phyloP scores from a whole-genome alignment of 345 rosid species.

The Zanthoxylum bungeanum region DNA sequence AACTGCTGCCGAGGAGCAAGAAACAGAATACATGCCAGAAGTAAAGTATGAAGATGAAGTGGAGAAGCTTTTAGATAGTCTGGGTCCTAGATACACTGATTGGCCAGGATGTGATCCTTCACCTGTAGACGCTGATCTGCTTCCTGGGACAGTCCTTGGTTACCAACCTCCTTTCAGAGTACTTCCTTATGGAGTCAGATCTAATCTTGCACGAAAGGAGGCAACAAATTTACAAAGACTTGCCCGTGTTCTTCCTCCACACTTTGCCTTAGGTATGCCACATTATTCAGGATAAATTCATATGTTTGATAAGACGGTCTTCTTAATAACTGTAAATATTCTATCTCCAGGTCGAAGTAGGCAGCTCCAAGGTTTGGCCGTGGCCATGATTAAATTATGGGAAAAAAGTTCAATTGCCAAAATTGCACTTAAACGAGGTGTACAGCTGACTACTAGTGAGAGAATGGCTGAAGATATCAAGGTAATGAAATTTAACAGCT shows the following conservation, averaged over 20 bases:
- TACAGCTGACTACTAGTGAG: slow-evolving; percentile 87
- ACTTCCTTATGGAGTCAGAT: slow-evolving; percentile 88
- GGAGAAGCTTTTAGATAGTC: slow-evolving; percentile 62
- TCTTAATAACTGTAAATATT: slow-evolving; percentile 17
- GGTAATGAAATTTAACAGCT: slow-evolving; percentile 39
- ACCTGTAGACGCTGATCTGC: slow-evolving; percentile 95
- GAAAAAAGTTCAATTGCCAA: slow-evolving; percentile 78
- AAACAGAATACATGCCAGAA: slow-evolving; percentile 30
- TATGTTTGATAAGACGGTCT: slow-evolving; percentile 8
- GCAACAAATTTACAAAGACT: slow-evolving; percentile 76
- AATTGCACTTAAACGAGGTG: slow-evolving; percentile 89
- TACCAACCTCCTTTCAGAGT: slow-evolving; percentile 84
- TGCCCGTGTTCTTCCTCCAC: slow-evolving; percentile 88
- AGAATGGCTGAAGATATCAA: slow-evolving; percentile 97
- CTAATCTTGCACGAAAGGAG: slow-evolving; percentile 58
- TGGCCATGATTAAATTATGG: slow-evolving; percentile 84
- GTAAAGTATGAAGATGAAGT: slow-evolving; percentile 76
- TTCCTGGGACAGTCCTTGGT: slow-evolving; percentile 74
- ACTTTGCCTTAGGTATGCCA: slow-evolving; percentile 79
- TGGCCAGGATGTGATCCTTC: slow-evolving; percentile 84
- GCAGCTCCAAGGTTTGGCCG: slow-evolving; percentile 89
- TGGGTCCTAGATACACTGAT: slow-evolving; percentile 88
- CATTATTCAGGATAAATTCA: neutral
- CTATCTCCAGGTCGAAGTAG: slow-evolving; percentile 74
- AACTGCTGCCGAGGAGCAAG: slow-evolving; percentile 20